Evolutionary conservation across 2,329 filamentous ascomycete genomes (phyloP), one percentile per base, ranked within the genome.

Genomic region (Endocalyx cinctus): DNA sequence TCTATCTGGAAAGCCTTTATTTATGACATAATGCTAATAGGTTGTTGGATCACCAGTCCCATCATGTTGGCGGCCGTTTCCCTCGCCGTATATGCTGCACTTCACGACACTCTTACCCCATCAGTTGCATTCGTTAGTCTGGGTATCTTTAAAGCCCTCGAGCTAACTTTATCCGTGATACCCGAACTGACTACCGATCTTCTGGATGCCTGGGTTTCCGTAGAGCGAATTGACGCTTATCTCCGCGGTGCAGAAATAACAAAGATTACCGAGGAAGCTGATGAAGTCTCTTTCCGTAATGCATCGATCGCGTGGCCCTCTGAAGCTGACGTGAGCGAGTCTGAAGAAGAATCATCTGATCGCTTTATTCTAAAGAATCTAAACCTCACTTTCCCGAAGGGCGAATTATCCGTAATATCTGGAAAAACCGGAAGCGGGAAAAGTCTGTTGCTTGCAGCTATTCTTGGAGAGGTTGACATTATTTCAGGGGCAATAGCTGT

Each of bases 121-220:
- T 87, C 84, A 0, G 72, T 89, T 10, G 86, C 86, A 2, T 92
- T 92, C 46, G 87, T 87, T 17, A 81, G 82, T 17, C 78, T 89
- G 23, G 78, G 81, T 8, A 70, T 89, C 28, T 87, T 92, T 57
- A 77, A 75, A 39, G 71, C 76, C n/a, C 68, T 92, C 15, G 85
- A 92, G 52, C 67, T 80, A 15, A 79, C 82, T 0, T 61, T 92
- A 1, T 79, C 79, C 1, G 67, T 84, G 26, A 63, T 92, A 12
- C 86, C 86, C 0, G 84, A 89, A 51, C 63, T 88, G 25, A 79
- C 82, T 0, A 82, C 83, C 0, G 74, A 83, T 39, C 66, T 74
- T 2, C 64, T 89, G 17, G 85, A 92, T 47, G 81, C 83, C 0
- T 76, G 77, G 55, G 73, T 89, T n/a, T 87, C 83, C 7, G 58